Percentiles rank a stretch among this genome's conserved stretches.
These are phyloP conservation scores for Emericellopsis atlantica DNA, from an alignment of 2,329 filamentous ascomycete species.

Conservation along the genomic window DNA sequence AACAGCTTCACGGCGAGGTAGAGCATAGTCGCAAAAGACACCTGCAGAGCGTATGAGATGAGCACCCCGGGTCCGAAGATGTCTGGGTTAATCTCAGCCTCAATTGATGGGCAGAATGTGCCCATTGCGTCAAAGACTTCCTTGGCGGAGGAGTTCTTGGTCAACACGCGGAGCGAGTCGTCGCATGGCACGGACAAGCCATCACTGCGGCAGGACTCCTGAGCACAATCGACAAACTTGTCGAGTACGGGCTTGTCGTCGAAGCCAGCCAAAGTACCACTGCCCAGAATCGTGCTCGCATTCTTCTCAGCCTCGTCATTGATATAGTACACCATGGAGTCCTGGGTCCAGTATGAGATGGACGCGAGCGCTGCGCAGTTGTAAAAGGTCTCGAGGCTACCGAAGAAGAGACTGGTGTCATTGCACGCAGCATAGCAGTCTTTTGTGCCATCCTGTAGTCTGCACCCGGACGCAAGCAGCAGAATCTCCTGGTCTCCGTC, in stretches of 20 bases:
- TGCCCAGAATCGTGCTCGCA: slow-evolving; percentile 21
- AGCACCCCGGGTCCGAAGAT: slow-evolving; percentile 25
- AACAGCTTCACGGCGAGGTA: slow-evolving; percentile 21
- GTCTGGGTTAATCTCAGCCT: slow-evolving; percentile 23
- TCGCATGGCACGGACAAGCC: slow-evolving; percentile 17
- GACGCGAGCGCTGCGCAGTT: slow-evolving; percentile 23
- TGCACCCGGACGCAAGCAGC: slow-evolving; percentile 19
- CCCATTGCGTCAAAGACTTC: slow-evolving; percentile 20
- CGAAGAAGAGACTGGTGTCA: slow-evolving; percentile 15
- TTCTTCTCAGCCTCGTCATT: slow-evolving; percentile 19
- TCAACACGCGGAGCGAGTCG: slow-evolving; percentile 12
- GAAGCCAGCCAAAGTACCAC: slow-evolving; percentile 15
- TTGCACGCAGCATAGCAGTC: slow-evolving; percentile 21
- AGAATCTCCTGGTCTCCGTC: slow-evolving; percentile 17
- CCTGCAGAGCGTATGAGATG: slow-evolving; percentile 24
- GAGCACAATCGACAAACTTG: slow-evolving; percentile 19
- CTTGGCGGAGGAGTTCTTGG: slow-evolving; percentile 11
- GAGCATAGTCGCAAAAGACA: slow-evolving; percentile 18
- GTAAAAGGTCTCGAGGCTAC: slow-evolving; percentile 23
- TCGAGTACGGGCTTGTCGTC: slow-evolving; percentile 15
- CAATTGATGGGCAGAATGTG: slow-evolving; percentile 20
- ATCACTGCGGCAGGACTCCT: slow-evolving; percentile 20
- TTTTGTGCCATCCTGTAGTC: slow-evolving; percentile 9
- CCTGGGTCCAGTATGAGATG: slow-evolving; percentile 18
- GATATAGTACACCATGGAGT: slow-evolving; percentile 15